A percentile compares a stretch with the other conserved stretches of the same genome.
Conservation (phyloP, 1,284 basidiomycete genomes). For the Moesziomyces parantarcticus region DNA sequence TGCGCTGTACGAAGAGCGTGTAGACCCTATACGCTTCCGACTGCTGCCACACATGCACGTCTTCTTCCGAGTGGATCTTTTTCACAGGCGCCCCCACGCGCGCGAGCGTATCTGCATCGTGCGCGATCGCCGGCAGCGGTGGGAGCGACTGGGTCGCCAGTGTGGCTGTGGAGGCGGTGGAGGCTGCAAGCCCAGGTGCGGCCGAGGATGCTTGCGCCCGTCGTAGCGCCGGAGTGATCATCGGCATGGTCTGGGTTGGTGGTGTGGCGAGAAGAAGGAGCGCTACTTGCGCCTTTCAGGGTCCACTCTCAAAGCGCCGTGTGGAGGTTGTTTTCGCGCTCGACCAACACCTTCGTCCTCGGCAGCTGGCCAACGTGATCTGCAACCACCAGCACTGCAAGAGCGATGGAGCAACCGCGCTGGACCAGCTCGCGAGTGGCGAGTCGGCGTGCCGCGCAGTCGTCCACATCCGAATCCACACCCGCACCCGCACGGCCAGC, state of each 20-base stretch:
- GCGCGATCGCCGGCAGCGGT: constrained; percentile 30
- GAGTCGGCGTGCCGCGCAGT: constrained; percentile 1
- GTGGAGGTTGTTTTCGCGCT: not conserved
- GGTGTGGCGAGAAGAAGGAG: not conserved
- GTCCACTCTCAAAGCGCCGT: not conserved
- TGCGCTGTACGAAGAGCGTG: constrained; percentile 60
- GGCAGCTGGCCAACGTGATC: too few species aligned
- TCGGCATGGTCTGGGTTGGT: constrained; percentile 15
- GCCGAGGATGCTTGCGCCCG: constrained; percentile 3
- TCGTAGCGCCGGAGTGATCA: constrained; percentile 30
- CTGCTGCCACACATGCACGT: constrained; percentile 62
- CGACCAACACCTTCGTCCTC: not conserved
- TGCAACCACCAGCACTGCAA: not conserved
- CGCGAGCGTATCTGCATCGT: constrained; percentile 9
- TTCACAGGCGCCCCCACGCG: constrained; percentile 46
- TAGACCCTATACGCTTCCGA: constrained; percentile 58
- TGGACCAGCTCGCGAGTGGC: constrained; percentile 30
- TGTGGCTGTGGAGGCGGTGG: constrained; percentile 23
- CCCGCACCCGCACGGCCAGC: too few species aligned
- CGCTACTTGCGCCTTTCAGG: constrained; percentile 13
- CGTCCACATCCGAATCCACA: not conserved
- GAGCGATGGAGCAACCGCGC: constrained; percentile 10
- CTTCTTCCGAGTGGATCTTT: constrained; percentile 62
- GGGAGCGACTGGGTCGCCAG: constrained; percentile 37
- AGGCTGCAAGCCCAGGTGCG: constrained; percentile 1